phyloP scores from a whole-genome alignment of 2,329 filamentous ascomycete genomes.

The Colletotrichum sp. region DNA sequence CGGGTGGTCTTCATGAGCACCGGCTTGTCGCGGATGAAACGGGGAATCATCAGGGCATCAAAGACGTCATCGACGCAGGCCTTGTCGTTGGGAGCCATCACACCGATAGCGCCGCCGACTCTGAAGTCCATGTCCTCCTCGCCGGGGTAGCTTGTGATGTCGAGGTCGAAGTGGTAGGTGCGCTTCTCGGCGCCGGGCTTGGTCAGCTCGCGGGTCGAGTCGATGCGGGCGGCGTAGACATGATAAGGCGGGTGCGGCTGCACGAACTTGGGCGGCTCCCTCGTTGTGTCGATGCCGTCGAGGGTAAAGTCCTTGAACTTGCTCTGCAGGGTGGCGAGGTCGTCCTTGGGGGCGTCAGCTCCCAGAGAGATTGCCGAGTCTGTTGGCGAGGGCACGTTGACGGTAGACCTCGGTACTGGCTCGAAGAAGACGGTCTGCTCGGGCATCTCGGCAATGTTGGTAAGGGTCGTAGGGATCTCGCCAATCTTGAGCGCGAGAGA shows the following conservation, averaged over 20 bases:
- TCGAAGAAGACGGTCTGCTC: slow-evolving; percentile 76
- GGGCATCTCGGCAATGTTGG: slow-evolving; percentile 74
- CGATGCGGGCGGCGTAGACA: slow-evolving; percentile 88
- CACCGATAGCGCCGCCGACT: slow-evolving; percentile 92
- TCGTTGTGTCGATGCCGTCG: slow-evolving; percentile 57
- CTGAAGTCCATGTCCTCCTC: slow-evolving; percentile 91
- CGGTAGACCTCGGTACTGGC: slow-evolving; percentile 50
- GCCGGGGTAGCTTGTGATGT: slow-evolving; percentile 91
- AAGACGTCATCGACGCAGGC: slow-evolving; percentile 82
- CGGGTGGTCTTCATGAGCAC: slow-evolving; percentile 78
- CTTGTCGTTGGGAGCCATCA: slow-evolving; percentile 86
- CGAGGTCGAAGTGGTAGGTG: slow-evolving; percentile 96
- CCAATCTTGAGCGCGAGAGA: slow-evolving; percentile 79
- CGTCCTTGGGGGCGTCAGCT: slow-evolving; percentile 42
- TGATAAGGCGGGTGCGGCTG: slow-evolving; percentile 94
- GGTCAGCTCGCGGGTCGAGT: slow-evolving; percentile 85
- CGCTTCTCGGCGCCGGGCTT: slow-evolving; percentile 90
- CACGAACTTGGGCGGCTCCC: slow-evolving; percentile 86
- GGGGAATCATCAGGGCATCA: slow-evolving; percentile 80
- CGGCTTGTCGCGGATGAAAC: slow-evolving; percentile 82
- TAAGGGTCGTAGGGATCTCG: slow-evolving; percentile 75
- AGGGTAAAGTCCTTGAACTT: slow-evolving; percentile 34
- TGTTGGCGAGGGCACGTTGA: slow-evolving; percentile 42
- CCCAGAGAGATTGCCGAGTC: slow-evolving; percentile 55
- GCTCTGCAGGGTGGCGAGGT: slow-evolving; percentile 14